Evolutionary conservation across 768 basidiomycete genomes (phyloP), one percentile per base, ranked within the genome.

Genomic region (Artomyces pyxidatus): DNA sequence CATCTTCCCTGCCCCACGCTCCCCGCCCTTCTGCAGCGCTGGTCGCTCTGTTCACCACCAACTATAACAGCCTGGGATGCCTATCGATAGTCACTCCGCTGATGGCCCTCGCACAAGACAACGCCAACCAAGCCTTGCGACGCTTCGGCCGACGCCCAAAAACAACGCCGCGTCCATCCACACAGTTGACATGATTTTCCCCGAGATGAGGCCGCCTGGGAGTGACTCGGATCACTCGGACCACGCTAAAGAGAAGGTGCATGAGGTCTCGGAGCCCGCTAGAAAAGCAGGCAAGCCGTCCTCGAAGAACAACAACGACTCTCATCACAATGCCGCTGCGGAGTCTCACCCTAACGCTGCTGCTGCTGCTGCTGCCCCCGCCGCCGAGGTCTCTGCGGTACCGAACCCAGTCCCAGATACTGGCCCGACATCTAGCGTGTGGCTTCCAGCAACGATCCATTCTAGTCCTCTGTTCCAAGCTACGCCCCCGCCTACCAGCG

Each of bases 331-430:
- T 28, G 30, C 25, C 12, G 41, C 32, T 11, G 21, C 11, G 7
- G 47, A 44, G 32, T 27, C 45, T 4, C 25, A n/a, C n/a, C n/a
- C n/a, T 38, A 37, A 32, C 25, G 30, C 25, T 11, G 41, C 32
- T 11, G 21, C 11, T 4, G 47, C 42, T 27, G 27, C 45, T 4
- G 21, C 59, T 7, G 54, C 61, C 35, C 51, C 58, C n/a, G 54
- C 64, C 29, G 59, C 48, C 12, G 56, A 73, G 49, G 58, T 66
- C 14, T 71, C 71, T 6, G 63, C 68, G 37, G 62, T 80, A 38
- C 77, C 79, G 11, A 69, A 71, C 52, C 78, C 78, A 51, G 69
- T 70, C 32, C 75, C 76, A 21, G 74, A 76, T 41, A 71, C 68
- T 41, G 71, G 68, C 26, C 49, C 64, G 16, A 17, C 11, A 37